Conservation (phyloP, 2,329 filamentous ascomycete species). For the Venturia pyrina region DNA sequence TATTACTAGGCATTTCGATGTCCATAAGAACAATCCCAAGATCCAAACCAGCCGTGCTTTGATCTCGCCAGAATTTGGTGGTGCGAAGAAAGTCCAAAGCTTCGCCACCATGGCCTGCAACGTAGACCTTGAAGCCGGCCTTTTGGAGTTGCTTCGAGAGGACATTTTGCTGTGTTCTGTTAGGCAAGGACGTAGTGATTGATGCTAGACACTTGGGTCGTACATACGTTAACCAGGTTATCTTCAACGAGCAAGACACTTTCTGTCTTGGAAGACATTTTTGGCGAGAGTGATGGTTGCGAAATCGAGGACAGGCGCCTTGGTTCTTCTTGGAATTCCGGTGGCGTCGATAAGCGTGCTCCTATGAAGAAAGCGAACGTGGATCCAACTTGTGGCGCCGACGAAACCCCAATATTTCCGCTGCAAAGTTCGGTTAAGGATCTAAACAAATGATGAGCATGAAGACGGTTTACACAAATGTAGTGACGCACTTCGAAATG, state of each 20-base stretch:
- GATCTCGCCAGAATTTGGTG: conserved; percentile 7
- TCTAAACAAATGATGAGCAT: no score
- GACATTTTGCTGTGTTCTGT: conserved; percentile 8
- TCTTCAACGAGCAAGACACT: conserved; percentile 12
- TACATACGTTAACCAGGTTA: conserved; percentile 12
- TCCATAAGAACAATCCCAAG: conserved; percentile 12
- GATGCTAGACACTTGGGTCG: no score
- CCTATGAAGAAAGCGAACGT: conserved; percentile 60
- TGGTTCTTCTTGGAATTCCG: no score
- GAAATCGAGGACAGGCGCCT: not conserved
- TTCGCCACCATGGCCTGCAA: conserved; percentile 12
- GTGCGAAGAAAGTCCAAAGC: conserved; percentile 4
- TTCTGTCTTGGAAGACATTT: not conserved
- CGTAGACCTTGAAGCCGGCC: conserved; percentile 8
- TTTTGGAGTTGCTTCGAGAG: conserved; percentile 11
- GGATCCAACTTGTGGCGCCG: conserved; percentile 47
- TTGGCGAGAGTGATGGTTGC: no score
- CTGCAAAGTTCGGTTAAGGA: conserved; percentile 31
- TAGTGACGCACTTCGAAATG: not conserved
- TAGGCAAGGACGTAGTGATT: no score
- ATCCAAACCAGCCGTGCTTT: not conserved
- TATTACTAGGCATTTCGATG: conserved; percentile 9
- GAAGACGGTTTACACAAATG: no score
- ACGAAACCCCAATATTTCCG: conserved; percentile 58
- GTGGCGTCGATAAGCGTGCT: no score